Evolutionary conservation across 1,284 basidiomycete genomes (phyloP), one percentile per base, ranked within the genome.

Genomic region (Trametes polyzona): DNA sequence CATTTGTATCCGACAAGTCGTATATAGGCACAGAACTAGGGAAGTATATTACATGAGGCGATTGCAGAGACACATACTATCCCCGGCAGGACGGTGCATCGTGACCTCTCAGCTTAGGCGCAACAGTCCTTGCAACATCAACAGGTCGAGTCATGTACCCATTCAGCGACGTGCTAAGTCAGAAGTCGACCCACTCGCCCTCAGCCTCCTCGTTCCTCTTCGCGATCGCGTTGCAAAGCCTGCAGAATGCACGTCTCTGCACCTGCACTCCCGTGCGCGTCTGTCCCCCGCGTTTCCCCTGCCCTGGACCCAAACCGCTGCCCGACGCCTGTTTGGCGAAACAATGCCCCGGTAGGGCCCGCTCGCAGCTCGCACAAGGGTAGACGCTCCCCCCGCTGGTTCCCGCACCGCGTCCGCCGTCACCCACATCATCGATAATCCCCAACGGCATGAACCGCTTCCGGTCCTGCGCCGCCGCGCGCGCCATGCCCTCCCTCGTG

Each of bases 361-460:
- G 4, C 10, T 14, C 3, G 11, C 39, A 40, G 11, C 39, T 12
- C 6, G 6, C 23, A 14, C 39, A 40, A n/a, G 21, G 6, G 39
- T 40, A 40, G 10, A n/a, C 35, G 35, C 35, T 11, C 4, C 39
- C 23, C 19, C 14, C 21, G 10, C 9, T 24, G 14, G 23, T 32
- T n/a, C n/a, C n/a, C n/a, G n/a, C n/a, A n/a, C n/a, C n/a, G n/a
- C 29, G 4, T 19, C 42, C 2, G 41, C 24, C 27, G 2, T 17
- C 14, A 16, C 10, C 21, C n/a, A n/a, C n/a, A n/a, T n/a, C 47
- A 11, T 49, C 47, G 16, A 55, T 11, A 42, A 64, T 55, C 48
- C 63, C 66, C 17, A 67, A 29, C 4, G 66, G 66, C 58, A 65
- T 59, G 46, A 67, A 55, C 12, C 54, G 46, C 26, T 58, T 58